Conservation (phyloP, 179 eudicot species). For the Vitellaria paradoxa region DNA sequence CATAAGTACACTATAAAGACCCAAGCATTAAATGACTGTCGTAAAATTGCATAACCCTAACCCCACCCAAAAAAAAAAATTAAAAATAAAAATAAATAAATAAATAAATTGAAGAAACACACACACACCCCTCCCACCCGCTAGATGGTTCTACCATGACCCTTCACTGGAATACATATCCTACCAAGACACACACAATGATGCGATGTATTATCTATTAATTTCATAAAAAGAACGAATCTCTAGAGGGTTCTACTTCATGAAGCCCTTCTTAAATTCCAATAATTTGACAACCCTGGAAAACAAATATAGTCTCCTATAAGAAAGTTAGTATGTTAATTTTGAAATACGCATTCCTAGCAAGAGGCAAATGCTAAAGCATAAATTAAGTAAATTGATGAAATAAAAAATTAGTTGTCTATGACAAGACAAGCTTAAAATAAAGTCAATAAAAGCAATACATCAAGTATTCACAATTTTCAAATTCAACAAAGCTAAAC, state of each 20-base stretch:
- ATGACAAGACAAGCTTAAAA: background rate
- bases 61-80: background rate
- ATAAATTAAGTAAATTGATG: no score
- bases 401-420: background rate
- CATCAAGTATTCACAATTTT: background rate
- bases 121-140: background rate
- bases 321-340: background rate
- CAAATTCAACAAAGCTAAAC: background rate
- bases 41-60: background rate
- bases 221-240: conserved; percentile 1
- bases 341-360: background rate
- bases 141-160: background rate
- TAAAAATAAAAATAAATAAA: no score
- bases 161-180: background rate
- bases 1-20: background rate
- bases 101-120: background rate
- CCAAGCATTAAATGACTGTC: background rate
- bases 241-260: conserved; percentile 15
- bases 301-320: background rate
- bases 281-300: conserved; percentile 19
- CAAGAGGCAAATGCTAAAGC: background rate
- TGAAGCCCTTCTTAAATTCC: background rate
- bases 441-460: no score
- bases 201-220: background rate
- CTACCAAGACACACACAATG: background rate